Evolutionary conservation across 2,329 filamentous ascomycete genomes (phyloP).

Genomic region (Apiospora saccharicola): DNA sequence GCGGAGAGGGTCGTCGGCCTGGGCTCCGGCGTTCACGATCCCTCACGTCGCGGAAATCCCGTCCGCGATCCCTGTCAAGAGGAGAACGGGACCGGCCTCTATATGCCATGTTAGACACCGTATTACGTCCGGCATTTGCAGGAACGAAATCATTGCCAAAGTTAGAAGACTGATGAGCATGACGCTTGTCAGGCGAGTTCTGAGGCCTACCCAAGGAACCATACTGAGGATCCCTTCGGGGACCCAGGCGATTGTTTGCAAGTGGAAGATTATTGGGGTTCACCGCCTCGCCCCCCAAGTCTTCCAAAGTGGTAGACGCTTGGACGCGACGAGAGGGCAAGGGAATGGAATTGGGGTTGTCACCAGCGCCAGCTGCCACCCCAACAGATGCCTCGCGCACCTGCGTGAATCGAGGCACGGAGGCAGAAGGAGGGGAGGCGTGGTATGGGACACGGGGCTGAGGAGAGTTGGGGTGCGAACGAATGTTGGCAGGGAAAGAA

Average conservation of each 20-base stretch:
- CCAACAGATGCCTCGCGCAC: slow-evolving; percentile 13
- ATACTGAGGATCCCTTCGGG: slow-evolving; percentile 17
- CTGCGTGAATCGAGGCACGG: slow-evolving; percentile 9
- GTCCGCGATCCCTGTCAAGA: slow-evolving; percentile 54
- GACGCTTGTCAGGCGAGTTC: slow-evolving; percentile 23
- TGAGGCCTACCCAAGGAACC: slow-evolving; percentile 20
- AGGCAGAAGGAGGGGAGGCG: slow-evolving; percentile 11
- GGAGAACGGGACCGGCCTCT: slow-evolving; percentile 65
- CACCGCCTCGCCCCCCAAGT: background rate
- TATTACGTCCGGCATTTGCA: slow-evolving; percentile 20
- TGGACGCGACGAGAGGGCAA: slow-evolving; percentile 35
- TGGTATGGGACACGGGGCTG: slow-evolving; percentile 13
- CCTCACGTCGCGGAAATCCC: slow-evolving; percentile 30
- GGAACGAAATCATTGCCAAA: slow-evolving; percentile 21
- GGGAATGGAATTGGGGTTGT: slow-evolving; percentile 38
- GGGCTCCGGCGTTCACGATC: slow-evolving; percentile 37
- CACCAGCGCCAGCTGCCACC: slow-evolving; percentile 19
- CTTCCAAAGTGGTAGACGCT: background rate
- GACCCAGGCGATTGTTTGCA: slow-evolving; percentile 20
- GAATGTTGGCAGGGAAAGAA: slow-evolving; percentile 22
- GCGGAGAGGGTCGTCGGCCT: slow-evolving; percentile 48
- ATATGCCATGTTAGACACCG: slow-evolving; percentile 28
- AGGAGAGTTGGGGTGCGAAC: slow-evolving; percentile 15
- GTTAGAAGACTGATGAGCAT: slow-evolving; percentile 22
- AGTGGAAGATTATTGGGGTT: slow-evolving; percentile 22